Evolutionary conservation across 192 early-diverging fungal species (phyloP), one percentile per base, ranked within the genome.

Genomic region (Coemansia sp.): DNA sequence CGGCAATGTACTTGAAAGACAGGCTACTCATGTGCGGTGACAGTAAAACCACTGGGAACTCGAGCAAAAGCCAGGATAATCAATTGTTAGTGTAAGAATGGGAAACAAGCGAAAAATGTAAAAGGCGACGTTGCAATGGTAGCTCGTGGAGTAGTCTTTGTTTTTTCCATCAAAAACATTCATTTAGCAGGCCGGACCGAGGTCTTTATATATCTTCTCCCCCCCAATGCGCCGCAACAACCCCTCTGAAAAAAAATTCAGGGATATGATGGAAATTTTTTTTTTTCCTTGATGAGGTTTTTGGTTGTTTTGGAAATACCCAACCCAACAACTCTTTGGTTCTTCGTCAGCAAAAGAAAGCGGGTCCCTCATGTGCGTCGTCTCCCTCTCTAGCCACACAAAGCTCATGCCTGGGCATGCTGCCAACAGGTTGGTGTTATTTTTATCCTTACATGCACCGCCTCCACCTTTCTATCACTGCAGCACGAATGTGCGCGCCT

Each of bases 1-100:
- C 71, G 1, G 70, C 63, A 11, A 75, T 64, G 45, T 75, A 72
- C 13, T 54, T 67, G 11, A 81, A 44, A 13, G 60, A 50, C 9
- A 77, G 64, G 11, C 61, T 63, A 20, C 63, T 38, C 66, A 69
- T 68, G 12, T 7, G 12, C 13, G 43, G 10, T 45, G 43, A 13
- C 13, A 22, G 22, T 54, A 17, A 54, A 25, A 25, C 19, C 25
- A 22, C 7, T 25, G 12, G 19, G 2, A 5, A 25, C 12, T 25
- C 20, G 51, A 22, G 51, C 25, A 54, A 7, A 54, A 25, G 19
- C 46, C 19, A 53, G 19, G 43, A 1, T 12, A 20, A 53, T 22
- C 22, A 22, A 22, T 7, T 6, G 50, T 20, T 53, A 1, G 50
- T 6, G 20, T 22, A 11, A 22, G 22, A 5, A 53, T 1, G 22